Conservation (phyloP, 805 yeast species). For the Hanseniaspora occidentalis region DNA sequence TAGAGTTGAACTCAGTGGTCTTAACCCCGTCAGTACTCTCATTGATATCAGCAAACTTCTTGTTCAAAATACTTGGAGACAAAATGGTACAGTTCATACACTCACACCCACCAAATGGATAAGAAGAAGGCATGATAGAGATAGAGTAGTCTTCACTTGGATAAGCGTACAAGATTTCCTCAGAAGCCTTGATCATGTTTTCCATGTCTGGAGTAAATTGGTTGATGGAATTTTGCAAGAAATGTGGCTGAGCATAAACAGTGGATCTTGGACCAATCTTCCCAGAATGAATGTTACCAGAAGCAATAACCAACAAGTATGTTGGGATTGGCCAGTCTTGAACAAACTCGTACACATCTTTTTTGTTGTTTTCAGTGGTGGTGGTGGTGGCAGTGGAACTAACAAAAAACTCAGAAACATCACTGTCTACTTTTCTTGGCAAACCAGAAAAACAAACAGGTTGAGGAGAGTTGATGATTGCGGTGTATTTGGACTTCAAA, state of each 20-base stretch:
- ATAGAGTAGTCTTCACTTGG: constrained; percentile 82
- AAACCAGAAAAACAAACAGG: constrained; percentile 70
- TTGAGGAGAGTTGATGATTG: constrained; percentile 46
- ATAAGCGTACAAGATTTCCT: constrained; percentile 52
- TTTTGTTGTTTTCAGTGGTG: constrained; percentile 2
- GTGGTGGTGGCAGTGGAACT: no score
- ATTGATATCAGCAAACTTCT: constrained; percentile 63
- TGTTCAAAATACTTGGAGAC: constrained; percentile 77
- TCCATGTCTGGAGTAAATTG: constrained; percentile 79
- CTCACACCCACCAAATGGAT: constrained; percentile 93
- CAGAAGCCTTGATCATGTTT: constrained; percentile 67
- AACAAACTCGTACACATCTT: constrained; percentile 37
- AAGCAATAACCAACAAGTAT: constrained; percentile 71
- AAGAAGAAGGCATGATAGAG: constrained; percentile 61
- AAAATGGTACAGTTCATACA: constrained; percentile 85
- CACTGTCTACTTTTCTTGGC: constrained; percentile 17
- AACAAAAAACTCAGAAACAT: no score
- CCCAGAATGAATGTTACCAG: constrained; percentile 61
- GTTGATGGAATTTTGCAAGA: constrained; percentile 54
- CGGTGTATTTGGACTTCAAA: constrained; percentile 52
- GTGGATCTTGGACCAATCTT: constrained; percentile 77
- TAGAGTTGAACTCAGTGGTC: constrained; percentile 7
- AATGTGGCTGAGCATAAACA: constrained; percentile 66
- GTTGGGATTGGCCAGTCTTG: constrained; percentile 82
- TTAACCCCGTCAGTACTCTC: constrained; percentile 57